Evolutionary conservation across 805 yeast species (phyloP), one percentile per base, ranked within the genome.

Genomic region (Pichia eremophila): DNA sequence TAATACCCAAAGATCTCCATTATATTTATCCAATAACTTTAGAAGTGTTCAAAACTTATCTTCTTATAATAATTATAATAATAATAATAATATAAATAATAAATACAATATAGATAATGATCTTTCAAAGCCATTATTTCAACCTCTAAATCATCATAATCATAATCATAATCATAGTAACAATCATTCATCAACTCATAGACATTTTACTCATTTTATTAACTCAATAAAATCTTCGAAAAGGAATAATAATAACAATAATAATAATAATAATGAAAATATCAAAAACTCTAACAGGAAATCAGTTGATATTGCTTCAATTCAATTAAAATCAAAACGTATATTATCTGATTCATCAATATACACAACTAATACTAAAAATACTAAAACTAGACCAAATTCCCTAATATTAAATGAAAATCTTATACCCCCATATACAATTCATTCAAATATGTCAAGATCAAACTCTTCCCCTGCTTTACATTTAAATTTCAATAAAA

Each of bases 341-440:
- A n/a, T 41, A 18, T 12, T 22, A n/a, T 48, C 51, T 7, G 51
- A 48, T 35, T 44, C 47, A 11, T 44, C 47, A 38, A 4, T 47
- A 22, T 19, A 19, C 4, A 3, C 22, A 22, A 22, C 25, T 22
- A 22, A 22, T 22, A 22, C 4, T 22, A 22, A 5, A 15, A n/a
- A 37, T 29, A 29, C 47, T 27, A 44, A 39, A 8, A 15, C 45
- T 18, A 48, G 51, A 41, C 47, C 47, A 14, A 19, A 39, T 15
- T 48, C 47, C 1, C 12, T 34, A 10, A 44, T 44, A 19, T 10
- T 40, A 12, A 47, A 44, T 27, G 7, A 8, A n/a, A 43, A 22
- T 39, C 11, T 36, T 39, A 40, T 28, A 27, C 44, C 43, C 34
- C 28, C 41, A 15, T 25, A 36, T 17, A 28, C 22, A 25, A 43